phyloP scores from a whole-genome alignment of 2,329 filamentous ascomycete species.

The Alternaria sp. region DNA sequence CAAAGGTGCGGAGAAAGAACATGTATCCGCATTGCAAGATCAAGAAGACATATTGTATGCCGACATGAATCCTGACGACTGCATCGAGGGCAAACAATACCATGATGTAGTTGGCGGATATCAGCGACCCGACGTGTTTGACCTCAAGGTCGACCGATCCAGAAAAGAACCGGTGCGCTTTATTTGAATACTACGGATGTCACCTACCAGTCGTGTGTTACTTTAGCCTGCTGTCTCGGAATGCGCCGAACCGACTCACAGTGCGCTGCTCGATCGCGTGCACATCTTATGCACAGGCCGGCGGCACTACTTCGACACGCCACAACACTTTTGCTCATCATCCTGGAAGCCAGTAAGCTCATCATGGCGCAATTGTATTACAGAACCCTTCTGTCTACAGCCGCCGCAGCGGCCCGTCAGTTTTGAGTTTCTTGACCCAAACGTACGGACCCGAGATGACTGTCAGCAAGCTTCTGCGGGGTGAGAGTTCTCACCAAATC shows the following conservation, averaged over 20 bases:
- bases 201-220: neutral
- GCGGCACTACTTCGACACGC: neutral
- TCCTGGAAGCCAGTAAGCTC: neutral
- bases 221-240: neutral
- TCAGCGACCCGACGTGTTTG: constrained; percentile 62
- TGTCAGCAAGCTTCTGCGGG: neutral
- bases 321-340: neutral
- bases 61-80: constrained; percentile 58
- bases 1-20: constrained; percentile 26
- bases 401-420: neutral
- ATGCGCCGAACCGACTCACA: neutral
- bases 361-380: neutral
- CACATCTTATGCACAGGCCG: neutral
- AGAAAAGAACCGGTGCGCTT: constrained; percentile 18
- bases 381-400: neutral
- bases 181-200: neutral
- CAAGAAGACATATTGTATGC: constrained; percentile 61
- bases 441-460: neutral
- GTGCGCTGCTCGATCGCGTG: neutral
- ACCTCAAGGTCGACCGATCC: constrained; percentile 56
- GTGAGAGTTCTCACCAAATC: neutral
- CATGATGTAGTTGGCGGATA: constrained; percentile 64
- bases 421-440: neutral
- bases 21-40: constrained; percentile 51
- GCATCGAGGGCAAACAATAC: constrained; percentile 64